Evolutionary conservation across 2,329 filamentous ascomycete species (phyloP), one percentile per base, ranked within the genome.

Genomic region (Macrophomina phaseolina): DNA sequence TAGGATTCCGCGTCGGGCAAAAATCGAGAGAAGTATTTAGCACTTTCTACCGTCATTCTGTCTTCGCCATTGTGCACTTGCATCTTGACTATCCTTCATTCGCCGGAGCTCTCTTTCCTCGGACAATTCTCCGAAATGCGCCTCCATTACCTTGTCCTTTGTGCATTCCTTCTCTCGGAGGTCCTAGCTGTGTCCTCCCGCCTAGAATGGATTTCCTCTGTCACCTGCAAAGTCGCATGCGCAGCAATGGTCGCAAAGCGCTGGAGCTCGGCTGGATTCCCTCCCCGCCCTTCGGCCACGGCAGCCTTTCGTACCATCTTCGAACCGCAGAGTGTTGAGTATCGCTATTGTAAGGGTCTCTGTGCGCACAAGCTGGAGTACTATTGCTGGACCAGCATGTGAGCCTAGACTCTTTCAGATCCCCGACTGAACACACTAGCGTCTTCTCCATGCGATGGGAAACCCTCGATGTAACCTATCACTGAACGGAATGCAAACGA

Each of bases 221-320:
- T 79, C 0, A 58, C 81, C 3, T 85, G 83, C 53, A 83, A 86
- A 71, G 78, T 79, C 0, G 83, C 83, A 4, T 85, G 83, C 40
- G 71, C 82, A 0, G 68, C 68, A 0, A 71, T 85, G 0, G 82
- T 82, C 0, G 79, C 78, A 70, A 80, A 82, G 0, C 85, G 82
- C 68, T 85, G 85, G 60, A 36, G 72, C 1, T 82, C 79, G 5
- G 82, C 78, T 0, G 82, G 83, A 0, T 75, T 72, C 52, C 79
- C 78, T 1, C 85, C 76, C 74, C 81, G 81, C 0, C 78, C 78
- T 0, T 81, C 76, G 0, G 4, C 75, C 42, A 45, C 5, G 42
- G 16, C 16, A 5, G 42, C 11, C 42, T 5, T 45, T 4, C 42
- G 42, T 9, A 14, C 42, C 12, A n/a, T 45, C 42, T 45, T 45